Evolutionary conservation across 225 moss, liverwort and hornwort genomes (phyloP).

Genomic region (Marchantia polymorpha): DNA sequence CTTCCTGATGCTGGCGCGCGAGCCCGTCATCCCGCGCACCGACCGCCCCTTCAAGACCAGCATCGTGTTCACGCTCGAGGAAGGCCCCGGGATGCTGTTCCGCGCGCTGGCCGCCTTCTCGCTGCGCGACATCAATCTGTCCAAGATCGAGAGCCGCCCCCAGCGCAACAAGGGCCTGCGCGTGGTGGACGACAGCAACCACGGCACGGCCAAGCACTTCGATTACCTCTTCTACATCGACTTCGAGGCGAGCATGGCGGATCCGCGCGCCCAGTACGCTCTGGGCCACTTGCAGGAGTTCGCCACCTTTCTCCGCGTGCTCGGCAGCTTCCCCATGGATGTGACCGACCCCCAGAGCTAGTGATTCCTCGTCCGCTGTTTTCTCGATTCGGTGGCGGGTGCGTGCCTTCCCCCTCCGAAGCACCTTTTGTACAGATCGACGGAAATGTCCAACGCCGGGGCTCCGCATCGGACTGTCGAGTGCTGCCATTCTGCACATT

Average conservation of each 20-base stretch:
- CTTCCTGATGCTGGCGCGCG: slow-evolving; percentile 72
- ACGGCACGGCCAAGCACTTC: slow-evolving; percentile 70
- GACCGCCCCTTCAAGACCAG: slow-evolving; percentile 73
- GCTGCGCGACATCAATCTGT: slow-evolving; percentile 58
- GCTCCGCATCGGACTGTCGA: no score
- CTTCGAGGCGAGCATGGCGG: slow-evolving; percentile 80
- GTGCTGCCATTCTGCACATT: neutral
- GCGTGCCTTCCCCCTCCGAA: neutral
- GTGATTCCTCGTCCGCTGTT: no score
- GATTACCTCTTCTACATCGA: slow-evolving; percentile 87
- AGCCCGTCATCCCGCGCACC: slow-evolving; percentile 69
- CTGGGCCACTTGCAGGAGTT: slow-evolving; percentile 76
- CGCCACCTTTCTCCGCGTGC: slow-evolving; percentile 68
- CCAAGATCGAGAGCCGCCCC: slow-evolving; percentile 86
- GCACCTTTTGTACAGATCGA: neutral
- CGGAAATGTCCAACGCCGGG: no score
- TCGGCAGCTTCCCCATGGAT: slow-evolving; percentile 81
- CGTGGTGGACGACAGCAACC: slow-evolving; percentile 71
- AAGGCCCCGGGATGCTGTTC: slow-evolving; percentile 73
- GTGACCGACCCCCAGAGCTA: slow-evolving; percentile 33
- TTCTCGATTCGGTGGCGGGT: neutral
- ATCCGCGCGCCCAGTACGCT: slow-evolving; percentile 67
- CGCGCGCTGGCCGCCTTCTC: slow-evolving; percentile 73
- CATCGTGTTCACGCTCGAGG: slow-evolving; percentile 74
- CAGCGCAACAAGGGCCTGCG: slow-evolving; percentile 65